phyloP scores from a whole-genome alignment of 495 filamentous ascomycete species.

The Lindgomyces ingoldianus region DNA sequence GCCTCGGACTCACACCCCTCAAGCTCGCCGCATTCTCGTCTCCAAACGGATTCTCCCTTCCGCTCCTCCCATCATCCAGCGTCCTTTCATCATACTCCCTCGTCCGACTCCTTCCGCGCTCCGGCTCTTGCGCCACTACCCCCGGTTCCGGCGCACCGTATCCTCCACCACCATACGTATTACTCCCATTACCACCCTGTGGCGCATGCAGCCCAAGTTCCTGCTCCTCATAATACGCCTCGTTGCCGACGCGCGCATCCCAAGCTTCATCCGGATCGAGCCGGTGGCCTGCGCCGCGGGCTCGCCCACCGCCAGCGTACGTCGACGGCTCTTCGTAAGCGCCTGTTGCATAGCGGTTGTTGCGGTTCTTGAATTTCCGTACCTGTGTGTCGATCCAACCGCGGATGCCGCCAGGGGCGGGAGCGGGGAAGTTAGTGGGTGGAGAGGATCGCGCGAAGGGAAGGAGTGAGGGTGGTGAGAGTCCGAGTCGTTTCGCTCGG shows the following conservation, averaged over 20 bases:
- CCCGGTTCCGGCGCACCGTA: slow-evolving; percentile 36
- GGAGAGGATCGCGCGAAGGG: slow-evolving; percentile 62
- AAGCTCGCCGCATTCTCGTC: slow-evolving; percentile 44
- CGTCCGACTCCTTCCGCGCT: slow-evolving; percentile 40
- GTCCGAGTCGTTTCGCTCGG: slow-evolving; percentile 63
- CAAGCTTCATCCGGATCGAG: slow-evolving; percentile 74
- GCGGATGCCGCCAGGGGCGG: slow-evolving; percentile 58
- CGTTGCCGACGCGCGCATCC: slow-evolving; percentile 66
- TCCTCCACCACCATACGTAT: slow-evolving; percentile 23
- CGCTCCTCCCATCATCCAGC: slow-evolving; percentile 34
- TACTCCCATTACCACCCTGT: slow-evolving; percentile 37
- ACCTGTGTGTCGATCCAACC: slow-evolving; percentile 60
- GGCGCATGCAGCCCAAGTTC: slow-evolving; percentile 54
- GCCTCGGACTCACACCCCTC: slow-evolving; percentile 47
- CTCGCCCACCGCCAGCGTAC: slow-evolving; percentile 41
- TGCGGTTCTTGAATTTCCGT: slow-evolving; percentile 53
- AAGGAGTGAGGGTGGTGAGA: slow-evolving; percentile 60
- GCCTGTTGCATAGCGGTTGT: slow-evolving; percentile 54
- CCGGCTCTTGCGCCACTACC: slow-evolving; percentile 16
- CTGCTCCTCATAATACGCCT: slow-evolving; percentile 67
- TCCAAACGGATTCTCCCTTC: slow-evolving; percentile 44
- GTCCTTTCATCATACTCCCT: slow-evolving; percentile 41
- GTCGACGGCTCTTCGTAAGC: slow-evolving; percentile 60
- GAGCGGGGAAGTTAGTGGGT: slow-evolving; percentile 49
- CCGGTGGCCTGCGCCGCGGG: slow-evolving; percentile 43